Evolutionary conservation across 371 early-diverging fungal species (phyloP).

Genomic region (Syncephalastrum racemosum): DNA sequence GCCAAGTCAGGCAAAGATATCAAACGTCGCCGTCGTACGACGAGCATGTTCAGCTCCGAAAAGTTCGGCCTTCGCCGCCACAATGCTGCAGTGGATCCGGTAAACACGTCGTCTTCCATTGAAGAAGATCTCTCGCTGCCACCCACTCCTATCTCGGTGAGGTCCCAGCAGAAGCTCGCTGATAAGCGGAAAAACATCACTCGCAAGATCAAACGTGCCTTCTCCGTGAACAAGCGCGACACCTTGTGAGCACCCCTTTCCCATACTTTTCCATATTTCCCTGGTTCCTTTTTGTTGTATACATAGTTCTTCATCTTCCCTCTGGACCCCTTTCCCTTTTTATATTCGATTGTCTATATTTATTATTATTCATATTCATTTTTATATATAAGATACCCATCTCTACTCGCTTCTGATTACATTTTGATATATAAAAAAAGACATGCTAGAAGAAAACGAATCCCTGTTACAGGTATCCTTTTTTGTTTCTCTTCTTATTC

Average conservation of each 20-base stretch:
- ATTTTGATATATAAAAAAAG: not conserved
- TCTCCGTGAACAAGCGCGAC: slow-evolving; percentile 11
- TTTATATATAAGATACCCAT: slow-evolving; percentile 5
- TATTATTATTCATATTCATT: slow-evolving; percentile 1
- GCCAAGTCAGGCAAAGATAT: no score
- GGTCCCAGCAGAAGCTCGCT: slow-evolving; percentile 6
- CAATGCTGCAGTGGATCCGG: no score
- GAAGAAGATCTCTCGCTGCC: not conserved
- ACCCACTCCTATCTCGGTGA: slow-evolving; percentile 10
- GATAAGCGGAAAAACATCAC: slow-evolving; percentile 8
- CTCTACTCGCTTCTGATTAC: not conserved
- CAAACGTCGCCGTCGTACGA: no score
- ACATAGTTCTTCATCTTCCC: not conserved
- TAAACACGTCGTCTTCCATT: slow-evolving; percentile 1
- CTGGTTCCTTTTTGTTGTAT: not conserved
- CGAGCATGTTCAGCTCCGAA: no score
- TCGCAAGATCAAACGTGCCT: slow-evolving; percentile 13
- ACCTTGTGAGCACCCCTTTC: slow-evolving; percentile 1
- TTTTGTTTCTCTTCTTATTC: not conserved
- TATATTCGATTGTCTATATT: slow-evolving; percentile 1
- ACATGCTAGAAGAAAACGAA: not conserved
- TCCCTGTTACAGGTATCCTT: slow-evolving; percentile 1
- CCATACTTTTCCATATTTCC: slow-evolving; percentile 1
- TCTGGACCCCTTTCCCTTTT: not conserved
- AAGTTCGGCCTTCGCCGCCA: no score